phyloP scores from a whole-genome alignment of 495 filamentous ascomycete species.

The Aspergillus diversus region DNA sequence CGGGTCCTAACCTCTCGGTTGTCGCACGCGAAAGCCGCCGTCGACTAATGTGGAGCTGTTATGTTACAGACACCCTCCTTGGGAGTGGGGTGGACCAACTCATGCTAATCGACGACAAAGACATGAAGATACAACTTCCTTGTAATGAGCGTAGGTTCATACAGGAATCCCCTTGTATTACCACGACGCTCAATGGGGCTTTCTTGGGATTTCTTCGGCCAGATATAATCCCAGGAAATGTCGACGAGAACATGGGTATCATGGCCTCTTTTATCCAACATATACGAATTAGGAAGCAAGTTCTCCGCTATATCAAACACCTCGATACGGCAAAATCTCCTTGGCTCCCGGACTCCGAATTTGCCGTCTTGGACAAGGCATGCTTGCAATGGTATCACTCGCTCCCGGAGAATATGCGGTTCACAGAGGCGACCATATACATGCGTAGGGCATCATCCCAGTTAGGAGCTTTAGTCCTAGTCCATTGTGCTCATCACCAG shows the following conservation, averaged over 20 bases:
- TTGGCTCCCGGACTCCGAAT: constrained; percentile 35
- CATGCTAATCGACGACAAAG: constrained; percentile 35
- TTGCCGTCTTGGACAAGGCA: constrained; percentile 30
- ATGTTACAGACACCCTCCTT: constrained; percentile 41
- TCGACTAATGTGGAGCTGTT: constrained; percentile 45
- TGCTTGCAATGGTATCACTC: constrained; percentile 35
- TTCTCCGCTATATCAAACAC: constrained; percentile 39
- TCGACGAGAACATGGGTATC: constrained; percentile 35
- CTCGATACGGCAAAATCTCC: constrained; percentile 35
- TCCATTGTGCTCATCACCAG: constrained; percentile 37
- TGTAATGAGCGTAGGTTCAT: constrained; percentile 37
- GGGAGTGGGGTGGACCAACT: constrained; percentile 41
- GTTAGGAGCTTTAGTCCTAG: constrained; percentile 34
- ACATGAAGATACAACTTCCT: constrained; percentile 44
- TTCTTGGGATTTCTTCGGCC: constrained; percentile 30
- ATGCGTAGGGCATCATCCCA: constrained; percentile 37
- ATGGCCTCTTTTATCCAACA: constrained; percentile 39
- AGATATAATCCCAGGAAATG: constrained; percentile 18
- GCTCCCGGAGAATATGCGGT: constrained; percentile 33
- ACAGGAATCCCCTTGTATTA: constrained; percentile 34
- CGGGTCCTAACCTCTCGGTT: constrained; percentile 22
- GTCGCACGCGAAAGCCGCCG: constrained; percentile 36
- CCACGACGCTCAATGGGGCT: constrained; percentile 31
- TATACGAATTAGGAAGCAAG: constrained; percentile 34
- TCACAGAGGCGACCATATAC: constrained; percentile 35